phyloP scores from a whole-genome alignment of 495 filamentous ascomycete species.

The Lophium mytilinum region DNA sequence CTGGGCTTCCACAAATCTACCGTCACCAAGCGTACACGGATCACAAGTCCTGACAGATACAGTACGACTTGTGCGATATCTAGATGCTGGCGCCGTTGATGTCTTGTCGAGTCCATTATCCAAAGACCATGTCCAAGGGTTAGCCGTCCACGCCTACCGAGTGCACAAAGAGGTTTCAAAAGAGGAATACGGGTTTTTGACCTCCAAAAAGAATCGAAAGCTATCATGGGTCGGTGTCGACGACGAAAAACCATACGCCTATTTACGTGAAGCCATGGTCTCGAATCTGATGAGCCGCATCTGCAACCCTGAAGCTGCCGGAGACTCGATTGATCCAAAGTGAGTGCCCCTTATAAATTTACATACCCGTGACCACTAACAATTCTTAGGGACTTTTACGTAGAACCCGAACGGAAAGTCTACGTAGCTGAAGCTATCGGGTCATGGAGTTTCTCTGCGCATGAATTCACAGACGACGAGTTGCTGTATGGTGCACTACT shows the following conservation, averaged over 20 bases:
- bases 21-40: constrained; percentile 23
- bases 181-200: constrained; percentile 59
- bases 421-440: constrained; percentile 63
- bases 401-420: constrained; percentile 50
- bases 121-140: constrained; percentile 56
- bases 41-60: constrained; percentile 35
- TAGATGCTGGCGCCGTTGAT: constrained; percentile 81
- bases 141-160: constrained; percentile 77
- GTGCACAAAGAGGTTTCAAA: constrained; percentile 61
- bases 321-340: constrained; percentile 45
- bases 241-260: constrained; percentile 79
- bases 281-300: constrained; percentile 87
- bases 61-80: constrained; percentile 51
- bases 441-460: constrained; percentile 80
- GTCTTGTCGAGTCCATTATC: constrained; percentile 72
- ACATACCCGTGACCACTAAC: not conserved
- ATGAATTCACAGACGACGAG: constrained; percentile 83
- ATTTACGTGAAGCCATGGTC: constrained; percentile 80
- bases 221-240: constrained; percentile 88
- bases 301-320: constrained; percentile 61
- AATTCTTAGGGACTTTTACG: constrained; percentile 33
- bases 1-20: constrained; percentile 16
- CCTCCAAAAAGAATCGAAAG: constrained; percentile 62
- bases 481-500: constrained; percentile 67
- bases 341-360: constrained; percentile 5